Percentiles rank a stretch among this genome's conserved stretches.
These are phyloP conservation scores for Dillenia suffruticosa DNA, from an alignment of 164 flowering plant species.

Conservation along the genomic window DNA sequence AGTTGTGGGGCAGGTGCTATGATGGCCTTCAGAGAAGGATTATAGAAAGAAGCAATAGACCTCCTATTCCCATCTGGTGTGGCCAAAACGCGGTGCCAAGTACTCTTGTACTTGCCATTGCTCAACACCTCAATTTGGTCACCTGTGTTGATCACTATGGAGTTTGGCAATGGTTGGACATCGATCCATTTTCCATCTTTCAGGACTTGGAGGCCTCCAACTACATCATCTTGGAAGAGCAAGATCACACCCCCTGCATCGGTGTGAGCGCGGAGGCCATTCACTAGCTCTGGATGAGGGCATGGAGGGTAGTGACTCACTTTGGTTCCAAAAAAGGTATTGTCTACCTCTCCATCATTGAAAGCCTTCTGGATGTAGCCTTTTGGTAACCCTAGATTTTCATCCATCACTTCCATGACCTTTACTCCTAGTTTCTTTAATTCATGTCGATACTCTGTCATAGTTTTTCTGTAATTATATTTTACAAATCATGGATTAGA, in stretches of 20 bases:
- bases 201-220: constrained; percentile 70
- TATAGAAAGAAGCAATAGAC: constrained; percentile 89
- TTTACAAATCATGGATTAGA: neutral
- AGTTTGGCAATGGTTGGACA: constrained; percentile 69
- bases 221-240: constrained; percentile 83
- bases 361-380: constrained; percentile 74
- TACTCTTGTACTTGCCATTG: constrained; percentile 89
- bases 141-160: constrained; percentile 88
- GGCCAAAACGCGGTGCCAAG: constrained; percentile 74
- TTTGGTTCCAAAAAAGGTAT: constrained; percentile 81
- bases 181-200: constrained; percentile 84
- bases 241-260: constrained; percentile 92
- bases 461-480: constrained; percentile 56
- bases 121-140: constrained; percentile 90
- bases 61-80: constrained; percentile 53
- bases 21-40: constrained; percentile 68
- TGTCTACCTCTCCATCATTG: constrained; percentile 33
- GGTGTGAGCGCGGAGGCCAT: constrained; percentile 86
- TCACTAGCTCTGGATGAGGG: constrained; percentile 60
- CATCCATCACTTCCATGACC: constrained; percentile 85
- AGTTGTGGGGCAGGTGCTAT: constrained; percentile 73
- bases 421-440: constrained; percentile 63
- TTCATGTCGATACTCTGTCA: constrained; percentile 70
- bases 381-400: constrained; percentile 64
- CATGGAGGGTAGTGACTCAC: constrained; percentile 95